phyloP scores from a whole-genome alignment of 805 yeast genomes.

The Kluyveromyces wickerhamii region DNA sequence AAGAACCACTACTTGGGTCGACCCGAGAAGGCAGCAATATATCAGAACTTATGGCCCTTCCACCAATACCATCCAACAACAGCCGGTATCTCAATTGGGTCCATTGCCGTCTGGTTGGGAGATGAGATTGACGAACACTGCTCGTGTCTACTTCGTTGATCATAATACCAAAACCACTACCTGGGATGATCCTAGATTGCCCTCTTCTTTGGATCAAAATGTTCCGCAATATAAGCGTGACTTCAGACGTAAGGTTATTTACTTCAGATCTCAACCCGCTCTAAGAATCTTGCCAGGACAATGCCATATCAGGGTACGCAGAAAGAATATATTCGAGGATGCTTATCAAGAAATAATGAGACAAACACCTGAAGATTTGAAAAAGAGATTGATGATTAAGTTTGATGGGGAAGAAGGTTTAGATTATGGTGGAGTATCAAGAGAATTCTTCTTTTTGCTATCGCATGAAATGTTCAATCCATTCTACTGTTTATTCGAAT shows the following conservation, averaged over 20 bases:
- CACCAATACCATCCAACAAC: slow-evolving; percentile 88
- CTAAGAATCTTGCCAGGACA: slow-evolving; percentile 95
- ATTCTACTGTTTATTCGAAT: slow-evolving; percentile 92
- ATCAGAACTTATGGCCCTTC: slow-evolving; percentile 88
- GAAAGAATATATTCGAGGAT: slow-evolving; percentile 95
- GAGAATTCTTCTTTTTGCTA: slow-evolving; percentile 93
- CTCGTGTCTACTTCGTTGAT: slow-evolving; percentile 96
- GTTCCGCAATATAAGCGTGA: slow-evolving; percentile 99
- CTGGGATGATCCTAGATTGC: slow-evolving; percentile 99
- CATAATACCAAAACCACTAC: slow-evolving; percentile 99
- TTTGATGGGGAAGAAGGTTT: slow-evolving; percentile 99
- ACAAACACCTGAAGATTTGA: slow-evolving; percentile 96
- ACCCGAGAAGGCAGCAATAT: slow-evolving; percentile 97
- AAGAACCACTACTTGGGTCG: slow-evolving; percentile 99
- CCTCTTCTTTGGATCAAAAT: slow-evolving; percentile 93
- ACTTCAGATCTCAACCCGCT: slow-evolving; percentile 98
- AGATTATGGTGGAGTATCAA: slow-evolving; percentile 98
- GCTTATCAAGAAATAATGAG: slow-evolving; percentile 98
- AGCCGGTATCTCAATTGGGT: slow-evolving; percentile 94
- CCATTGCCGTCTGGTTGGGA: slow-evolving; percentile 99
- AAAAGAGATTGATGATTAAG: slow-evolving; percentile 95
- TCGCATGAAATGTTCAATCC: slow-evolving; percentile 99
- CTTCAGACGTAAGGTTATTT: slow-evolving; percentile 93
- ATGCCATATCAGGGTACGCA: slow-evolving; percentile 94
- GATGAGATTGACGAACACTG: slow-evolving; percentile 97